phyloP scores from a whole-genome alignment of 179 eudicot genomes.

The Beta corolliflora region DNA sequence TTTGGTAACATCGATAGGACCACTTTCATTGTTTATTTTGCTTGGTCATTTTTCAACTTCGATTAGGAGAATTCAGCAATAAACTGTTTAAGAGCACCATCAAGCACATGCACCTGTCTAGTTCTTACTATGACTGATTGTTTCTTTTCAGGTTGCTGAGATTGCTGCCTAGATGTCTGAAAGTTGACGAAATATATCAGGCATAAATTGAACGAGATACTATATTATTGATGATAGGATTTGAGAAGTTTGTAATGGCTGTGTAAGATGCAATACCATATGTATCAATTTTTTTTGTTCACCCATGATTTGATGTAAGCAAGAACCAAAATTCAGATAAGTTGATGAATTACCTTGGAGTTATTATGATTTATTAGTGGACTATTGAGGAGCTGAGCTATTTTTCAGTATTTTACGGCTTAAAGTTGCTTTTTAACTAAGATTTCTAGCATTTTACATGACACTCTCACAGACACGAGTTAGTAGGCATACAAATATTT shows the following conservation, averaged over 20 bases:
- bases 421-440: no score
- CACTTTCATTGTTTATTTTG: background rate
- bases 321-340: background rate
- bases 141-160: conserved; percentile 37
- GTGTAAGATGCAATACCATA: background rate
- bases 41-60: background rate
- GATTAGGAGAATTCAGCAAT: no score
- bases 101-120: background rate
- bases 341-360: background rate
- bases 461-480: no score
- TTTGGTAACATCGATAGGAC: no score
- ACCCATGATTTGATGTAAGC: conserved; percentile 3
- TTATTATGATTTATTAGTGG: background rate
- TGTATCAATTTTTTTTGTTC: background rate
- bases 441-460: no score
- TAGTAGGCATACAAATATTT: no score
- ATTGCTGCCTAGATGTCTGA: conserved; percentile 33
- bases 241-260: background rate
- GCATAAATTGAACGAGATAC: conserved; percentile 22
- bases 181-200: conserved; percentile 11
- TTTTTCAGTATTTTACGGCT: no score
- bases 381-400: background rate
- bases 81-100: background rate
- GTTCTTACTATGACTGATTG: conserved; percentile 8
- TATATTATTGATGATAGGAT: conserved; percentile 3